Conservation (phyloP, 202 grass and related monocot species). For the Setaria viridis region DNA sequence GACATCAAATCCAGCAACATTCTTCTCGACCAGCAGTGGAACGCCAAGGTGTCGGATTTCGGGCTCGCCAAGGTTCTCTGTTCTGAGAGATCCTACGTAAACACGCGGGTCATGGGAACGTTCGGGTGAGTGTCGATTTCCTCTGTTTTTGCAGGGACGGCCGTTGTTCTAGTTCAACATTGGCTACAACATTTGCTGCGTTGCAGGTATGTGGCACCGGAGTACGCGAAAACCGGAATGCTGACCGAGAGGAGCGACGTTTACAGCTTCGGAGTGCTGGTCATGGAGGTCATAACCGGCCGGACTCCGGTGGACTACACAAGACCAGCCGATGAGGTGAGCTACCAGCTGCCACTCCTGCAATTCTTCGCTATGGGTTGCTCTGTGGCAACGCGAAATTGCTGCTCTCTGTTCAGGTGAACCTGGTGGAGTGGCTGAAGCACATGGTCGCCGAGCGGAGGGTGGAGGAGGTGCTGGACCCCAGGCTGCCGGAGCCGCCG, state of each 20-base stretch:
- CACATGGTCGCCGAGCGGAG: conserved; percentile 76
- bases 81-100: conserved; percentile 69
- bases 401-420: conserved; percentile 56
- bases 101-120: conserved; percentile 85
- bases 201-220: conserved; percentile 81
- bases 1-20: conserved; percentile 95
- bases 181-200: background rate
- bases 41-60: conserved; percentile 83
- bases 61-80: conserved; percentile 80
- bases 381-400: background rate
- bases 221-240: conserved; percentile 87
- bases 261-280: conserved; percentile 86
- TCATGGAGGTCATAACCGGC: conserved; percentile 82
- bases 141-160: background rate
- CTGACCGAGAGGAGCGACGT: conserved; percentile 90
- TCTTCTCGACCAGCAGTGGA: conserved; percentile 80
- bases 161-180: background rate
- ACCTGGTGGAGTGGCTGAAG: conserved; percentile 91
- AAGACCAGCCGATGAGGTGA: conserved; percentile 69
- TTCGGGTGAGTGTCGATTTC: conserved; percentile 64
- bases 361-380: background rate
- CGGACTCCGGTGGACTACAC: conserved; percentile 87
- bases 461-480: conserved; percentile 80
- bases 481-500: conserved; percentile 66
- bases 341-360: background rate